phyloP scores from a whole-genome alignment of 768 basidiomycete genomes.

The Rhizopogon salebrosus region DNA sequence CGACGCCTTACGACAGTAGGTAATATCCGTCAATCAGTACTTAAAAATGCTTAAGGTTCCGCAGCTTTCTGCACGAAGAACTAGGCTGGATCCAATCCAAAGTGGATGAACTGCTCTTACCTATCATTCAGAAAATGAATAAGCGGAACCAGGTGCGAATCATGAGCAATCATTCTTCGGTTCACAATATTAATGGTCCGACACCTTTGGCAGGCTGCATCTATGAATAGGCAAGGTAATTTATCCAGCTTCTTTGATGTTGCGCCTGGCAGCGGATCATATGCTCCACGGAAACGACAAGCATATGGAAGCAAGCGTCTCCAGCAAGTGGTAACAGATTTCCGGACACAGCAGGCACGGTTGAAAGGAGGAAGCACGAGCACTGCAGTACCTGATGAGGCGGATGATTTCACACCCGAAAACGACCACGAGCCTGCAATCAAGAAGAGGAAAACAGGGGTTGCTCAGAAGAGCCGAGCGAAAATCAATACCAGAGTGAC shows the following conservation, averaged over 20 bases:
- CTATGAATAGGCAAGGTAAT: constrained; percentile 72
- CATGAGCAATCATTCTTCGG: neutral
- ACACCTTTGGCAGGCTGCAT: constrained; percentile 39
- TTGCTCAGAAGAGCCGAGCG: constrained; percentile 10
- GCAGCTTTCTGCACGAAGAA: constrained; percentile 70
- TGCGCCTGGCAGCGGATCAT: constrained; percentile 57
- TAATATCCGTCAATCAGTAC: constrained; percentile 9
- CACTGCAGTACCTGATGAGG: constrained; percentile 9
- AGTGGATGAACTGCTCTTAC: constrained; percentile 86
- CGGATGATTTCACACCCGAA: constrained; percentile 22
- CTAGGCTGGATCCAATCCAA: constrained; percentile 78
- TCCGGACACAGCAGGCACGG: constrained; percentile 45
- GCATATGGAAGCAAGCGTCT: constrained; percentile 84
- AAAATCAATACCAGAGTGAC: neutral
- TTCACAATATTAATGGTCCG: neutral
- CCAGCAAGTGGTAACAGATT: constrained; percentile 81
- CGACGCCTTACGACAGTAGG: constrained; percentile 80
- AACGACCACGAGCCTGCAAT: constrained; percentile 20
- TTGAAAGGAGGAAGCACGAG: constrained; percentile 10
- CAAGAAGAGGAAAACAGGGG: constrained; percentile 27
- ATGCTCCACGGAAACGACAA: constrained; percentile 74
- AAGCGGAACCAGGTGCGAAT: constrained; percentile 65
- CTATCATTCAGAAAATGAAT: constrained; percentile 86
- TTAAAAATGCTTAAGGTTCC: constrained; percentile 8
- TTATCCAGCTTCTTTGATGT: constrained; percentile 74